phyloP scores from a whole-genome alignment of 2,329 filamentous ascomycete genomes.

The Simplicillium aogashimaense region DNA sequence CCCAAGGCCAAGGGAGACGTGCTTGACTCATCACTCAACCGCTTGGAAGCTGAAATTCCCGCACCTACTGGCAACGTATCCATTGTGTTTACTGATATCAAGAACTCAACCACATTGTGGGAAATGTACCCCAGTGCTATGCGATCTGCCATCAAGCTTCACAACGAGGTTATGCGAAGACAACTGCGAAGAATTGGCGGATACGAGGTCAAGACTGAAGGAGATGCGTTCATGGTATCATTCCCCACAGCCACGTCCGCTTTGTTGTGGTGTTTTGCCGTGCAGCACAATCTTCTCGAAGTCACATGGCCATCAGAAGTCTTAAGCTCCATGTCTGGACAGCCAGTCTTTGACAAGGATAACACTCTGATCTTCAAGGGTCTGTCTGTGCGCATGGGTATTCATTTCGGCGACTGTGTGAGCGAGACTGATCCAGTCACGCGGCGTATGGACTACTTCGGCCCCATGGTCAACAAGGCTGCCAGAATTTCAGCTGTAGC shows the following conservation, averaged over 20 bases:
- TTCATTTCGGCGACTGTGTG: conserved; percentile 90
- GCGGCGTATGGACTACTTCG: conserved; percentile 98
- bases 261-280: conserved; percentile 90
- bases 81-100: conserved; percentile 98
- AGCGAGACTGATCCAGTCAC: conserved; percentile 95
- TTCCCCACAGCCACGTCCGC: conserved; percentile 95
- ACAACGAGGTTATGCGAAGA: conserved; percentile 93
- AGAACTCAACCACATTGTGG: conserved; percentile 94
- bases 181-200: conserved; percentile 89
- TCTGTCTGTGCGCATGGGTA: conserved; percentile 92
- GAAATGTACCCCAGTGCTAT: conserved; percentile 92
- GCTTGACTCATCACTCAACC: conserved; percentile 78
- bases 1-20: conserved; percentile 54
- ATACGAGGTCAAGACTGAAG: conserved; percentile 99
- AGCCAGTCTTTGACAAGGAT: conserved; percentile 73
- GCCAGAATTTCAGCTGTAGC: conserved; percentile 89
- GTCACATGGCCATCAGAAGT: conserved; percentile 92
- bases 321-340: conserved; percentile 74
- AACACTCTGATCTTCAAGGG: conserved; percentile 87
- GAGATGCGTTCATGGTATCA: conserved; percentile 98
- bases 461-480: conserved; percentile 97
- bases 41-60: conserved; percentile 82
- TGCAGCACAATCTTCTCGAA: conserved; percentile 79
- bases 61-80: conserved; percentile 84
- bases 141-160: conserved; percentile 92